Conservation (phyloP, 148 eudicot genomes). For the Rhododendron ferrugineum region DNA sequence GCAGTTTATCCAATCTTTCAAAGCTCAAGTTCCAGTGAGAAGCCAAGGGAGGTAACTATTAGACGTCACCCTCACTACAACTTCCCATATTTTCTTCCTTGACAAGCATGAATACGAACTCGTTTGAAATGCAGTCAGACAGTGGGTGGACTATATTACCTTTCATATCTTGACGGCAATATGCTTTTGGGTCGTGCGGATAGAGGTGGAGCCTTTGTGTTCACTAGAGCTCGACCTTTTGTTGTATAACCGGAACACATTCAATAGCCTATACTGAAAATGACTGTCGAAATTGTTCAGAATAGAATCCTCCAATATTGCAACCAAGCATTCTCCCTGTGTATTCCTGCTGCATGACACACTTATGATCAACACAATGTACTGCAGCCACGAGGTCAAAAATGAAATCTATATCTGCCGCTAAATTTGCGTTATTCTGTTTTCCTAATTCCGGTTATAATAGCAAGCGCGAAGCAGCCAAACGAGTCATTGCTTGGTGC, state of each 20-base stretch:
- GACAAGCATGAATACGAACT: background rate
- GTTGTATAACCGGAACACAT: conserved; percentile 17
- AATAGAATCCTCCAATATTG: background rate
- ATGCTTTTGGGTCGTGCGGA: conserved; percentile 92
- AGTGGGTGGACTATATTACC: conserved; percentile 85
- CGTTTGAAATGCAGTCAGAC: conserved; percentile 38
- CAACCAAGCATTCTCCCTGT: background rate
- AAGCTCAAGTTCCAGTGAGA: conserved; percentile 70
- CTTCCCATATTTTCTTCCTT: background rate
- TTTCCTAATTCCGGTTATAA: background rate
- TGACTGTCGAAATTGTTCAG: background rate
- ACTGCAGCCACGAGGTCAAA: background rate
- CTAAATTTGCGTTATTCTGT: background rate
- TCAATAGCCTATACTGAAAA: background rate
- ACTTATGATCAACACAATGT: background rate
- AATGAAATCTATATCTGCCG: background rate
- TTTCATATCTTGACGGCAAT: conserved; percentile 74
- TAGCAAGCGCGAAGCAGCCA: background rate
- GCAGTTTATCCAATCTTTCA: conserved; percentile 75
- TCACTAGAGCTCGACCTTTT: conserved; percentile 73
- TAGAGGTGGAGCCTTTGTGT: conserved; percentile 84
- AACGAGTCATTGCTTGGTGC: background rate
- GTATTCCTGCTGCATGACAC: background rate
- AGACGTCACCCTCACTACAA: background rate
- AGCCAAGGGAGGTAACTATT: conserved; percentile 46